Conservation (phyloP, 2,329 filamentous ascomycete genomes). For the Sporothrix variecibatus region DNA sequence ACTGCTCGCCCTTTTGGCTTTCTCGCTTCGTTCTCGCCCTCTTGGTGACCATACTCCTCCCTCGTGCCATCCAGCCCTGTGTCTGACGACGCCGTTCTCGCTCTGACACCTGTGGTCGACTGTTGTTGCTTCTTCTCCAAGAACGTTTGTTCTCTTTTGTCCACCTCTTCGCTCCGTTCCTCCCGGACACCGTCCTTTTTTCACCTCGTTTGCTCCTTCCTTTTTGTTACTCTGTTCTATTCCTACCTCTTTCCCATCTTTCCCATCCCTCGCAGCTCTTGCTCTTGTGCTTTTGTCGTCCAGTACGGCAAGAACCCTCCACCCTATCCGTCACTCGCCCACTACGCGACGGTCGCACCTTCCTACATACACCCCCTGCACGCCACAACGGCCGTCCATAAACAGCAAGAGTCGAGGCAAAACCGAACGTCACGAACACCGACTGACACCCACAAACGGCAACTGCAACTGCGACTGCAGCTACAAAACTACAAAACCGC, state of each 20-base stretch:
- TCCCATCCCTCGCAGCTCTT: neutral
- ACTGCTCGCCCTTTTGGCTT: neutral
- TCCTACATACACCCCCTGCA: slow-evolving; percentile 3
- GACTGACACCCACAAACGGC: neutral
- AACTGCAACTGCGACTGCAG: neutral
- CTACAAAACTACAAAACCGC: neutral
- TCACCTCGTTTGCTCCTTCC: neutral
- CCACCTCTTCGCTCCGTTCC: neutral
- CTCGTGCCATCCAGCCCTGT: slow-evolving; percentile 25
- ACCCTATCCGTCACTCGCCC: neutral
- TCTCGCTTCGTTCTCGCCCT: neutral
- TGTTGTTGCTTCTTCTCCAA: neutral
- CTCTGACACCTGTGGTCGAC: slow-evolving; percentile 18
- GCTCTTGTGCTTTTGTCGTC: neutral
- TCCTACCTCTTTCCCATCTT: neutral
- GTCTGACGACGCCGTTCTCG: slow-evolving; percentile 25
- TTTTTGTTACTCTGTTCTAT: neutral
- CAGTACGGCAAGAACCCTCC: neutral
- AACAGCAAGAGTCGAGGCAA: neutral
- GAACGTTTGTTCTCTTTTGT: neutral
- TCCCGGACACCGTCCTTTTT: neutral
- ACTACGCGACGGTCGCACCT: neutral
- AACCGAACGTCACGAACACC: neutral
- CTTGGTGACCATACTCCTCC: slow-evolving; percentile 11
- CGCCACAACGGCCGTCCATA: neutral